Base-by-base conservation (phyloP, 1,284 basidiomycete species). In the Apiotrichum laibachii region DNA sequence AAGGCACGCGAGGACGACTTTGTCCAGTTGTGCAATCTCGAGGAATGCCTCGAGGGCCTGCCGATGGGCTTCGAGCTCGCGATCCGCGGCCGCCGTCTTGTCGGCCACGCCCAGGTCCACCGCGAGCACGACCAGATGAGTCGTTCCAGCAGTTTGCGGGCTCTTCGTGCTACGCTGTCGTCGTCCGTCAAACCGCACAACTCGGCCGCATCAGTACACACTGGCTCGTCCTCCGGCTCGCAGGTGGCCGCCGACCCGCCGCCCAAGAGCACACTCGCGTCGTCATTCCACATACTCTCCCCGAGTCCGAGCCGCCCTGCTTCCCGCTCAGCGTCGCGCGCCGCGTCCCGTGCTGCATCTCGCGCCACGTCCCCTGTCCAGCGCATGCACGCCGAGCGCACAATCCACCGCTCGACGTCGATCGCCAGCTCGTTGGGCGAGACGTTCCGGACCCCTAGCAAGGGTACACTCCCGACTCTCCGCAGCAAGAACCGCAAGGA, bases 1-100 rank as follows among this genome's bases (percentile, higher is more conserved):
- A 92, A 92, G 72, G 77, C 83, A 5, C 83, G 88, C 19, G 90
- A 93, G 75, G 89, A 91, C 58, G 89, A 92, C 63, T 90, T 91
- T 71, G 83, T 86, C 26, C 77, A 85, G 49, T 80, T 89, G 35
- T 87, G 88, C 71, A 75, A 80, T n/a, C 79, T 90, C 18, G 78
- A 84, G 18, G 73, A 79, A 12, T 81, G 82, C 0, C 83, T 93
- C 55, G 80, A 82, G 22, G 87, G 86, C 1, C 70, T 90, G 2
- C 83, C 85, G 0, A 58, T 79, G 2, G 76, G 80, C 5, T 80
- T 82, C 33, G 75, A 80, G 39, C 79, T 94, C 6, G 85, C 87
- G 1, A 80, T 80, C 39, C 82, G 90, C 37, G 88, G 89, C 60
- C 83, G 92, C 21, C 80, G 85, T 43, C 80, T 94, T 5, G 77